A percentile compares a stretch with the other conserved stretches of the same genome.
phyloP scores from a whole-genome alignment of 208 protist species.

The Leishmania gerbilli region DNA sequence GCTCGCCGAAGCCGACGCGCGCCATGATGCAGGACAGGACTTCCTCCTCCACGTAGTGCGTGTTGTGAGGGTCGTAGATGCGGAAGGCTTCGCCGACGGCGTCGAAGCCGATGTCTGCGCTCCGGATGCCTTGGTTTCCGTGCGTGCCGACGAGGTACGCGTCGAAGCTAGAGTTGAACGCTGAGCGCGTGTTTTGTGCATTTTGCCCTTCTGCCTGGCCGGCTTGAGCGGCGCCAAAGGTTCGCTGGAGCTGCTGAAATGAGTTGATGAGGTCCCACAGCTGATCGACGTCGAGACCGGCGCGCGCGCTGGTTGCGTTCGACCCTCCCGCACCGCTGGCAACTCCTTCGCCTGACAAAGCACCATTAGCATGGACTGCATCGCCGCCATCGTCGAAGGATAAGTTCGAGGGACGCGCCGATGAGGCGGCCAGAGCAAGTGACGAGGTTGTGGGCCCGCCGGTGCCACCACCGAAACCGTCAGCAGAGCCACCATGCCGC shows the following conservation, averaged over 20 bases:
- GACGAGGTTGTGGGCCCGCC: neutral
- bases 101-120: conserved; percentile 50
- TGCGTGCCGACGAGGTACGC: conserved; percentile 14
- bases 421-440: neutral
- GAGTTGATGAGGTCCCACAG: conserved; percentile 89
- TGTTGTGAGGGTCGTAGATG: conserved; percentile 90
- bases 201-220: neutral
- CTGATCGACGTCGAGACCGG: conserved; percentile 78
- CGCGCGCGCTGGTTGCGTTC: conserved; percentile 1
- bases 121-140: neutral
- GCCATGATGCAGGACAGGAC: conserved; percentile 86
- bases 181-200: neutral
- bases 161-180: conserved; percentile 10
- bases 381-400: neutral
- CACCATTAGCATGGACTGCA: neutral
- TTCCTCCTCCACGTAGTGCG: conserved; percentile 82
- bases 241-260: conserved; percentile 50
- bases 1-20: conserved; percentile 83
- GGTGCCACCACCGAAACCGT: neutral
- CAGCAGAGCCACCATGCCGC: neutral
- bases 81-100: conserved; percentile 87
- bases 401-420: neutral
- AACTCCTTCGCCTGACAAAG: neutral
- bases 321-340: neutral
- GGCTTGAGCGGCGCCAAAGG: neutral